Percentiles rank a stretch among this genome's conserved stretches.
These are phyloP conservation scores for Chaetomium strumarium DNA, from an alignment of 2,329 filamentous ascomycete genomes.

Conservation along the genomic window DNA sequence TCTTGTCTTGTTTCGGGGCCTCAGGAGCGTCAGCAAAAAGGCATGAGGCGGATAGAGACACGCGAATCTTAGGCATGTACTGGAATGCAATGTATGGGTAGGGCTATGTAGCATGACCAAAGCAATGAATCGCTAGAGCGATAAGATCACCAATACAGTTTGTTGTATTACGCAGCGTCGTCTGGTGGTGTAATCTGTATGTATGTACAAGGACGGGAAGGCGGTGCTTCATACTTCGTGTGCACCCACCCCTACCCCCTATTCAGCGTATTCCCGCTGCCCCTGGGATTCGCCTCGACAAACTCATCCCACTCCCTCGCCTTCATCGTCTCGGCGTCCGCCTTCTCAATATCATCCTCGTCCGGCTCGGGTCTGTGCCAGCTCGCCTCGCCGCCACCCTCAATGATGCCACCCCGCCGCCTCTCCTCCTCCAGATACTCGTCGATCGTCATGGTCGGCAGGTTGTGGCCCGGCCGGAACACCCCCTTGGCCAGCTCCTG, in stretches of 20 bases:
- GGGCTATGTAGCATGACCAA: too few species aligned
- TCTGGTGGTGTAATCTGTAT: too few species aligned
- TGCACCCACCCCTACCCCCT: conserved; percentile 46
- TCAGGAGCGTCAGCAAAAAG: too few species aligned
- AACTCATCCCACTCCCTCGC: conserved; percentile 94
- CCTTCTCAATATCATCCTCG: conserved; percentile 85
- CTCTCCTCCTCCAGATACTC: conserved; percentile 94
- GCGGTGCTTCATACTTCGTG: too few species aligned
- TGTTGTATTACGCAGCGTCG: too few species aligned
- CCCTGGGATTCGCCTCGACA: conserved; percentile 80
- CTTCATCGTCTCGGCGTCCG: conserved; percentile 87
- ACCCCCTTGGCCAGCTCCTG: conserved; percentile 73
- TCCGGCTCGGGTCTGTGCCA: conserved; percentile 65
- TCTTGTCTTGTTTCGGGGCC: too few species aligned
- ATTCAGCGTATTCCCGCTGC: conserved; percentile 77
- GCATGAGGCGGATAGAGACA: background rate
- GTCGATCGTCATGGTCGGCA: conserved; percentile 96
- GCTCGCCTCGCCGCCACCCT: conserved; percentile 78
- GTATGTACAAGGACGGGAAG: too few species aligned
- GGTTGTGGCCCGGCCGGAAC: conserved; percentile 83
- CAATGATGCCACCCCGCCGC: conserved; percentile 77
- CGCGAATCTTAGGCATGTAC: too few species aligned
- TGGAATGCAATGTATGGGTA: too few species aligned
- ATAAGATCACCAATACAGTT: too few species aligned
- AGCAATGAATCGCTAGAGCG: too few species aligned